Conservation (phyloP, 1,284 basidiomycete species). For the Vanrija sp. region DNA sequence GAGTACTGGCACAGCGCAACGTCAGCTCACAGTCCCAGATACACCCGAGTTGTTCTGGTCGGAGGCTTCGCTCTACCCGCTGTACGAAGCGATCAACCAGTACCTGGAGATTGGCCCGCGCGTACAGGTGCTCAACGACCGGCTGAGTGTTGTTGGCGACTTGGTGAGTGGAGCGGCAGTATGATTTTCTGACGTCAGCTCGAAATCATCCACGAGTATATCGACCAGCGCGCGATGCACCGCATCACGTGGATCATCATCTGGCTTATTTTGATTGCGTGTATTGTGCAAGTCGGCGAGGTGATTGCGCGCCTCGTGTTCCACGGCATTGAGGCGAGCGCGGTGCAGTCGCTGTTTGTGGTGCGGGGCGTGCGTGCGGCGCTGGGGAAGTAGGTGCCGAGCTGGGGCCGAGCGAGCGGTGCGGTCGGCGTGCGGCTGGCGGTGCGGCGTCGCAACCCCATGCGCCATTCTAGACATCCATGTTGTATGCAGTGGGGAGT, state of each 20-base stretch:
- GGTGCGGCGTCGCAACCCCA: too few relatives aligned
- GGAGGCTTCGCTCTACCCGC: conserved; percentile 79
- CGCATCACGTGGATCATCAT: conserved; percentile 95
- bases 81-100: conserved; percentile 90
- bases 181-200: conserved; percentile 57
- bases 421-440: too few relatives aligned
- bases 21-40: conserved; percentile 50
- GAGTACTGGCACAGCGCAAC: conserved; percentile 3
- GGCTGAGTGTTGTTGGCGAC: conserved; percentile 80
- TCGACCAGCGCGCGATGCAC: conserved; percentile 87
- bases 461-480: too few relatives aligned
- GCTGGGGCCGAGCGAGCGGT: too few relatives aligned
- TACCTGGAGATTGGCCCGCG: conserved; percentile 89
- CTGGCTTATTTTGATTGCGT: conserved; percentile 85
- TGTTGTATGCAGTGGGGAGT: too few relatives aligned
- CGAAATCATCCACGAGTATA: conserved; percentile 87
- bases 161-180: conserved; percentile 53
- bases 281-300: conserved; percentile 66
- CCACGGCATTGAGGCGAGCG: conserved; percentile 17
- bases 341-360: conserved; percentile 33
- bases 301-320: conserved; percentile 75
- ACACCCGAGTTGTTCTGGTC: conserved; percentile 94
- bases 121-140: conserved; percentile 84
- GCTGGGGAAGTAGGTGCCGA: neutral
- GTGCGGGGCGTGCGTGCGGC: neutral